These are phyloP conservation scores for Acanthamoeba culbertsoni DNA, from an alignment of 208 protist species.

Conservation along the genomic window DNA sequence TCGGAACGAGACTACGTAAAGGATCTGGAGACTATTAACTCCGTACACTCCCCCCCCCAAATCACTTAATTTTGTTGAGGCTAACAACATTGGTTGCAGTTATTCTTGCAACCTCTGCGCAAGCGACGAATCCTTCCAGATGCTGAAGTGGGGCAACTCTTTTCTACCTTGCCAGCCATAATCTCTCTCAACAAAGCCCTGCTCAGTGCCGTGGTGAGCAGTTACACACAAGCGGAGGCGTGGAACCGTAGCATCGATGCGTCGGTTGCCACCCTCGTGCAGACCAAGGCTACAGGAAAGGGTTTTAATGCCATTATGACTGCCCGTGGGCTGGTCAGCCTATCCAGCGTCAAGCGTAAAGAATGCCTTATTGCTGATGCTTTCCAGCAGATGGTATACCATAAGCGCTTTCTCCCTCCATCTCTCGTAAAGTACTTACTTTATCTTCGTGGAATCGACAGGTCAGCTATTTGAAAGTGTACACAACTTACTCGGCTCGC, in stretches of 20 bases:
- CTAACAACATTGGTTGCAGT: not conserved
- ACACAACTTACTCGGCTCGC: not conserved
- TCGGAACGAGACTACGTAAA: not conserved
- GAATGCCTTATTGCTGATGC: constrained; percentile 8
- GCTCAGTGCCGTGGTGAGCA: not conserved
- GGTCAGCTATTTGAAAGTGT: not conserved
- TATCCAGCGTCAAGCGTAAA: not conserved
- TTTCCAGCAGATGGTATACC: constrained; percentile 14
- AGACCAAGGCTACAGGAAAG: not conserved
- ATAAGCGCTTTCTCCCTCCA: too few species aligned
- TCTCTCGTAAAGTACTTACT: too few species aligned
- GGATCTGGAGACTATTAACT: not conserved
- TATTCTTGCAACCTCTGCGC: not conserved
- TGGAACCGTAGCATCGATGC: not conserved
- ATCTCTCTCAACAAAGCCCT: constrained; percentile 32
- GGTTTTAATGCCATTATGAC: not conserved
- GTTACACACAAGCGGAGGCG: not conserved
- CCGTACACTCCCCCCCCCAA: not conserved
- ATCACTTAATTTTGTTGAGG: not conserved
- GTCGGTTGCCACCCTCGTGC: not conserved
- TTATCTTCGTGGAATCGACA: not conserved
- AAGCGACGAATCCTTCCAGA: not conserved
- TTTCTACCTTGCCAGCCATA: not conserved
- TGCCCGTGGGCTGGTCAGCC: not conserved
- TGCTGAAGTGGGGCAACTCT: not conserved